These are phyloP conservation scores for Quercus tomentella DNA, from an alignment of 331 rosid species.

Conservation along the genomic window DNA sequence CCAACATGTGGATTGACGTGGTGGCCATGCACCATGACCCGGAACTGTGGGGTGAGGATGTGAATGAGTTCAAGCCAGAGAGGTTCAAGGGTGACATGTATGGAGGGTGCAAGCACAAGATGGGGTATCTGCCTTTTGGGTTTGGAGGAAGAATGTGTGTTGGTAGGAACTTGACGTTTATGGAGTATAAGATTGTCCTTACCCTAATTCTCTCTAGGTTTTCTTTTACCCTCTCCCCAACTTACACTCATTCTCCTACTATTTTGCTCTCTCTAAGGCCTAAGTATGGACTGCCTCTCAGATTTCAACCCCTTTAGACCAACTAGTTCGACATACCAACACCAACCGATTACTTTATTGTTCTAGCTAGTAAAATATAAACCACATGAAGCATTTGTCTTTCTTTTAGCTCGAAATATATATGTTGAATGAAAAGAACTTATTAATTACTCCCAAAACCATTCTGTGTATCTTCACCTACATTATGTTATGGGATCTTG, in stretches of 20 bases:
- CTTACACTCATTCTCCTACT: constrained; percentile 58
- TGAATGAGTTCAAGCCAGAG: constrained; percentile 63
- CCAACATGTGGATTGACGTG: constrained; percentile 80
- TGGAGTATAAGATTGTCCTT: constrained; percentile 73
- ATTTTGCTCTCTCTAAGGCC: constrained; percentile 70
- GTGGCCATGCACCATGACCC: constrained; percentile 75
- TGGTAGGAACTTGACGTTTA: constrained; percentile 66
- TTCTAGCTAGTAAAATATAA: neutral
- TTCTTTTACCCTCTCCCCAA: constrained; percentile 46
- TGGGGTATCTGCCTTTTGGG: constrained; percentile 87
- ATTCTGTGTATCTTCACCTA: too few species aligned
- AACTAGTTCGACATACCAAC: neutral
- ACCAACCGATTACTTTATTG: neutral
- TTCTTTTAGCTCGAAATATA: neutral
- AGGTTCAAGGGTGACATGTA: constrained; percentile 55
- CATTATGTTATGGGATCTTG: too few species aligned
- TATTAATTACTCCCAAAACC: too few species aligned
- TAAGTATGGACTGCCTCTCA: constrained; percentile 53
- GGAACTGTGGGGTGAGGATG: constrained; percentile 65
- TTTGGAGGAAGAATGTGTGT: constrained; percentile 86
- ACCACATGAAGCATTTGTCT: neutral
- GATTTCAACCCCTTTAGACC: constrained; percentile 42
- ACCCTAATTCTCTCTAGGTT: constrained; percentile 58
- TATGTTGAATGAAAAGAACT: too few species aligned
- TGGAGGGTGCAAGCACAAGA: constrained; percentile 76